Evolutionary conservation across 1,139 yeast species (phyloP).

Genomic region (Geotrichum cucujoidarum): DNA sequence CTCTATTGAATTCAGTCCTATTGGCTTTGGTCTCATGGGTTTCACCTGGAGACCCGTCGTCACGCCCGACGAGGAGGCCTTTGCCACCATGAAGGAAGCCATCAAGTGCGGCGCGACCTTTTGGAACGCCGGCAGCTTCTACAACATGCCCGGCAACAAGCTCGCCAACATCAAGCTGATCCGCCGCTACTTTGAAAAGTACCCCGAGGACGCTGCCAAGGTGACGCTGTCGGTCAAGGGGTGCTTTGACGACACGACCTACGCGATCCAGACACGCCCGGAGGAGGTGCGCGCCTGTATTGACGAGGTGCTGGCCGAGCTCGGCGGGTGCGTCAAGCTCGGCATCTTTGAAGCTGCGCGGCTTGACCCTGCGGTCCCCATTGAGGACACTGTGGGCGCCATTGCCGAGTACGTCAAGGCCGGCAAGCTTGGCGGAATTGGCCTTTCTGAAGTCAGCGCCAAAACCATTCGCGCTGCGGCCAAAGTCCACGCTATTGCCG

Average conservation of each 20-base stretch:
- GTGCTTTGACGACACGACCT: constrained; percentile 39
- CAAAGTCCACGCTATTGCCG: constrained; percentile 49
- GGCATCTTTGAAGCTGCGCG: constrained; percentile 69
- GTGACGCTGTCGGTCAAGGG: constrained; percentile 68
- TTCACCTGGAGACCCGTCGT: constrained; percentile 53
- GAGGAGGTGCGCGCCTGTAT: constrained; percentile 49
- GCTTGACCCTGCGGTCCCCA: constrained; percentile 46
- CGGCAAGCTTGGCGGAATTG: constrained; percentile 54
- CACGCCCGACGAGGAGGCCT: constrained; percentile 44
- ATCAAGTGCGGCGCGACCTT: constrained; percentile 50
- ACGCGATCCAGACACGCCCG: constrained; percentile 48
- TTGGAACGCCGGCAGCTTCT: constrained; percentile 75
- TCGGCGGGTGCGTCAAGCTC: constrained; percentile 37
- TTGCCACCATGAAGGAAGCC: constrained; percentile 46
- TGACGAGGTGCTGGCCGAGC: constrained; percentile 43
- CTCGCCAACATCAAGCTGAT: constrained; percentile 50
- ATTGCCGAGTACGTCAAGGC: constrained; percentile 30
- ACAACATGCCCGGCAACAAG: constrained; percentile 50
- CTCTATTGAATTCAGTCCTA: constrained; percentile 19
- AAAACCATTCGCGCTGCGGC: constrained; percentile 55
- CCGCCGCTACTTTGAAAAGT: constrained; percentile 50
- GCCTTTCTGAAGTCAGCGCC: constrained; percentile 63
- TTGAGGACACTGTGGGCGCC: constrained; percentile 34
- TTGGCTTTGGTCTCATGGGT: constrained; percentile 64
- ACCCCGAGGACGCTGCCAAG: constrained; percentile 50